Evolutionary conservation across 2,329 filamentous ascomycete species (phyloP).

Genomic region (Periglandula ipomoeae): DNA sequence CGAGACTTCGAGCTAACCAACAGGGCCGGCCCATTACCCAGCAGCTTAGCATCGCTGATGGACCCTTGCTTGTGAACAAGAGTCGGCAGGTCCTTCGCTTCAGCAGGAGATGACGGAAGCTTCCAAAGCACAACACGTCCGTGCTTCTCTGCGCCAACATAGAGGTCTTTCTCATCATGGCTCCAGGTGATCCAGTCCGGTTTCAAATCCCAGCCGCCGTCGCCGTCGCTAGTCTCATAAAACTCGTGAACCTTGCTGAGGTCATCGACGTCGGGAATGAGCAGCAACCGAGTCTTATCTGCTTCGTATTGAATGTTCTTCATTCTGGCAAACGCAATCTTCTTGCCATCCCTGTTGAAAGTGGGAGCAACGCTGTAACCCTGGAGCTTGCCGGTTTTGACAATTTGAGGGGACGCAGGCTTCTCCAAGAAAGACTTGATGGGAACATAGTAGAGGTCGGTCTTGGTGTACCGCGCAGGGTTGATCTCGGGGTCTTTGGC

Average conservation of each 20-base stretch:
- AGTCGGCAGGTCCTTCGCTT: slow-evolving; percentile 38
- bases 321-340: slow-evolving; percentile 74
- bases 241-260: slow-evolving; percentile 52
- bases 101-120: slow-evolving; percentile 44
- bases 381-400: slow-evolving; percentile 45
- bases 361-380: slow-evolving; percentile 59
- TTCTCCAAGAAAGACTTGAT: slow-evolving; percentile 51
- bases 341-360: slow-evolving; percentile 65
- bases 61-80: slow-evolving; percentile 44
- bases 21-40: slow-evolving; percentile 40
- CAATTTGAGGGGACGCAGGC: slow-evolving; percentile 39
- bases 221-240: slow-evolving; percentile 51
- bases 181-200: slow-evolving; percentile 51
- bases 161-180: slow-evolving; percentile 51
- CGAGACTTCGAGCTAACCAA: slow-evolving; percentile 61
- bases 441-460: slow-evolving; percentile 67
- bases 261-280: slow-evolving; percentile 52
- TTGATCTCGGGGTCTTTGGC: slow-evolving; percentile 65
- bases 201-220: slow-evolving; percentile 51
- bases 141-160: slow-evolving; percentile 63
- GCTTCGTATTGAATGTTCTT: slow-evolving; percentile 67
- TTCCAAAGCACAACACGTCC: slow-evolving; percentile 55
- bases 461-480: slow-evolving; percentile 68
- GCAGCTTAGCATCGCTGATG: slow-evolving; percentile 41
- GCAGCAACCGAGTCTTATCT: slow-evolving; percentile 57